Percentiles rank a stretch among this genome's conserved stretches.
Evolutionary conservation across 257 asterid genomes (phyloP).

Genomic region (Nicotiana sylvestris): DNA sequence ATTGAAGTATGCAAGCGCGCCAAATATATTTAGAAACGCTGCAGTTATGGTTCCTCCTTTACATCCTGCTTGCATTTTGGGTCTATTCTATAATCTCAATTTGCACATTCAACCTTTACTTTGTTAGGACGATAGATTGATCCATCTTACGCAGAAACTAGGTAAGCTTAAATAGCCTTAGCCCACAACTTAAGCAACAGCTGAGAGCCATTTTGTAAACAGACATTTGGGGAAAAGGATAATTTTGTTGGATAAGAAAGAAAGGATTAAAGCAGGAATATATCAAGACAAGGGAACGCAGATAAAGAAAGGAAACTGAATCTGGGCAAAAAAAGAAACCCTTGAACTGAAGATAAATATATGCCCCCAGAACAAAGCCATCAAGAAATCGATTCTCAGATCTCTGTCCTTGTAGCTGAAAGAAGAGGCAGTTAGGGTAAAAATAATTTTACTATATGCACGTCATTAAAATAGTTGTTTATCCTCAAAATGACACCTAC

Average conservation of each 20-base stretch:
- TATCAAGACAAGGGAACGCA: not conserved
- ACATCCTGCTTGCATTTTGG: not conserved
- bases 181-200: not conserved
- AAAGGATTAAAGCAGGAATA: not conserved
- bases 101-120: not conserved
- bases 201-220: not conserved
- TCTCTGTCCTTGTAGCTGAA: constrained; percentile 56
- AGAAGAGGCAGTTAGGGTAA: constrained; percentile 46
- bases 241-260: not conserved
- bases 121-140: not conserved
- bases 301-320: not conserved
- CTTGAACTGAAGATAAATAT: constrained; percentile 19
- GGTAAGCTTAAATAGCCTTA: not conserved
- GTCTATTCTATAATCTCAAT: not conserved
- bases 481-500: not conserved
- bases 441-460: not conserved
- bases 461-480: not conserved
- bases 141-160: not conserved
- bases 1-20: not conserved
- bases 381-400: constrained; percentile 47
- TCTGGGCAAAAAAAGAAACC: constrained; percentile 29
- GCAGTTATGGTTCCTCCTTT: not conserved
- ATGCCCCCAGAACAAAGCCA: constrained; percentile 79
- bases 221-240: not conserved
- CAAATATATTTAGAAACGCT: not conserved